phyloP scores from a whole-genome alignment of 1,284 basidiomycete genomes.

The Ganoderma sinense region DNA sequence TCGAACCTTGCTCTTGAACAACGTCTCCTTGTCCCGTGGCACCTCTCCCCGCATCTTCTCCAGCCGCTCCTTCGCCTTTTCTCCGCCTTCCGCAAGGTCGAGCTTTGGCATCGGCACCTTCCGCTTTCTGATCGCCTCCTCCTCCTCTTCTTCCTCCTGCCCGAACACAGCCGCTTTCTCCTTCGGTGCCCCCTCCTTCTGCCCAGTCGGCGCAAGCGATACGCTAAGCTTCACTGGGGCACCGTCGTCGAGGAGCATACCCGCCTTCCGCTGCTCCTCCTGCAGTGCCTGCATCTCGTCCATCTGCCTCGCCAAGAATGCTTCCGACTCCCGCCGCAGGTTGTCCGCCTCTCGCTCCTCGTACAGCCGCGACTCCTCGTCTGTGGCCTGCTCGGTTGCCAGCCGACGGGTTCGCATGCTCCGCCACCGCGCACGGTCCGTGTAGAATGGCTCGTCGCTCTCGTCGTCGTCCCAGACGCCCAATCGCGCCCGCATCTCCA shows the following conservation, averaged over 20 bases:
- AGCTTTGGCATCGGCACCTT: conserved; percentile 86
- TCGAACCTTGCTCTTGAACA: conserved; percentile 83
- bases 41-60: conserved; percentile 77
- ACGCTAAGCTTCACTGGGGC: conserved; percentile 87
- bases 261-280: conserved; percentile 87
- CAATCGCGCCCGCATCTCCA: conserved; percentile 76
- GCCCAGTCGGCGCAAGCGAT: conserved; percentile 58
- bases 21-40: conserved; percentile 73
- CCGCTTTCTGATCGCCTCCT: conserved; percentile 77
- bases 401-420: conserved; percentile 71
- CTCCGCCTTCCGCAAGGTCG: conserved; percentile 82
- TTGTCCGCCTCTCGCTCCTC: conserved; percentile 88
- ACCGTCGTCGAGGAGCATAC: conserved; percentile 89
- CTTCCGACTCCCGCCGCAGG: conserved; percentile 85
- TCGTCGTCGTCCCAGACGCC: conserved; percentile 93
- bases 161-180: conserved; percentile 72
- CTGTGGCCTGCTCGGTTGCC: conserved; percentile 78
- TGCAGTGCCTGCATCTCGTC: conserved; percentile 89
- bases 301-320: conserved; percentile 89
- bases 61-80: conserved; percentile 79
- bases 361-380: conserved; percentile 81
- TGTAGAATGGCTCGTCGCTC: conserved; percentile 86
- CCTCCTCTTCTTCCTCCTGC: conserved; percentile 87
- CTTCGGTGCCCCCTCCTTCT: conserved; percentile 54
- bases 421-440: conserved; percentile 87